Percentiles rank a stretch among this genome's conserved stretches.
Evolutionary conservation across 23 red algal genomes (phyloP).

Genomic region (Gracilaria domingensis): DNA sequence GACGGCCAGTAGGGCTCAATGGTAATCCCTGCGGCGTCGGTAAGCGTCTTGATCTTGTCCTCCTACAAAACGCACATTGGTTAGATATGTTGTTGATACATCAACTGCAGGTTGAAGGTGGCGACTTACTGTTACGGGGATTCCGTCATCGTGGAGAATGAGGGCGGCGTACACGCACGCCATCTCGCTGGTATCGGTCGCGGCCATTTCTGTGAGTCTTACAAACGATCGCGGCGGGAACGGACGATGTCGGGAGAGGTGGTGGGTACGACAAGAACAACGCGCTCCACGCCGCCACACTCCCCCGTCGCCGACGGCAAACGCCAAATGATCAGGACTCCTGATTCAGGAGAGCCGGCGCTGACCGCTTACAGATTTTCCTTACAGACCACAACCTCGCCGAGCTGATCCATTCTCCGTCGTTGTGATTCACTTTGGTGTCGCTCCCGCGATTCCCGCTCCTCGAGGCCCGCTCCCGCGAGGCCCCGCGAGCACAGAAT

Average conservation of each 20-base stretch:
- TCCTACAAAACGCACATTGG: conserved; percentile 33
- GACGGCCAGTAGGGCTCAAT: conserved; percentile 90
- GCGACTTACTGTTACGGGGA: conserved; percentile 87
- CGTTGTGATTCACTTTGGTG: neutral
- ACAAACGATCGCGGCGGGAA: neutral
- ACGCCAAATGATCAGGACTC: too few relatives aligned
- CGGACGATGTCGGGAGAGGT: too few relatives aligned
- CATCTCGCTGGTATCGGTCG: conserved; percentile 76
- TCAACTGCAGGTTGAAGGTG: too few relatives aligned
- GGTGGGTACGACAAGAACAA: too few relatives aligned
- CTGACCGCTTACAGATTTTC: neutral
- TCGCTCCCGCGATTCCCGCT: too few relatives aligned
- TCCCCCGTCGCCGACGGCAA: neutral
- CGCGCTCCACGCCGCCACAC: too few relatives aligned
- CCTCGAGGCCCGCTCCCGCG: too few relatives aligned
- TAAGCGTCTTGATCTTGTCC: conserved; percentile 88
- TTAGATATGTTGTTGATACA: too few relatives aligned
- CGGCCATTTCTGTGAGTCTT: neutral
- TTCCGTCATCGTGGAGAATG: conserved; percentile 92
- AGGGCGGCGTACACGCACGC: conserved; percentile 94
- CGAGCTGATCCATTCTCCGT: conserved; percentile 12
- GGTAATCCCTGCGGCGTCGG: conserved; percentile 79
- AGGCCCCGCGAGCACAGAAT: too few relatives aligned
- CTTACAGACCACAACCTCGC: neutral
- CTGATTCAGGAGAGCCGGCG: too few relatives aligned